Evolutionary conservation across 1,284 basidiomycete genomes (phyloP), one percentile per base, ranked within the genome.

Genomic region (Bjerkandera adusta): DNA sequence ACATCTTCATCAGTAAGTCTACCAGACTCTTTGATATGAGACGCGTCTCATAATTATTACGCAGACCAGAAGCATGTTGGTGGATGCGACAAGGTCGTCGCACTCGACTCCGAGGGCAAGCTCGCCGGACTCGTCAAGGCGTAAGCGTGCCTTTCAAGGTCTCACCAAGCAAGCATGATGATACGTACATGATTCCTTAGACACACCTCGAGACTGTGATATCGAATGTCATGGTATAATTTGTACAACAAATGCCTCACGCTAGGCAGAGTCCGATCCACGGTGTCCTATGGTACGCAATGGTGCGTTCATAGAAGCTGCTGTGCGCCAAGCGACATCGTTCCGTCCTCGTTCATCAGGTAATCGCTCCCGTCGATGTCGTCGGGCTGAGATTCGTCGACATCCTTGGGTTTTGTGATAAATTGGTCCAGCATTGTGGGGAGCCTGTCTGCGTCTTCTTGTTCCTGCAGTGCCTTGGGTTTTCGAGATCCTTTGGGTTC

Each of bases 1-100:
- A 79, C 60, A 71, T 87, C 54, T 88, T 84, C 65, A 70, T 87
- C 55, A 75, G 83, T 85, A 53, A 58, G 83, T 20, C 32, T 25
- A 33, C 36, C 26, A 16, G 11, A 25, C 37, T 45, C 24, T 35
- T 8, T 11, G 34, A 40, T 20, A 39, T 16, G 26, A 15, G 15
- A 27, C 30, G 20, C 34, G 7, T 40, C 24, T 20, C 10, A 10
- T 32, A 4, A 13, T 24, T 46, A 13, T 24, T 10, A 6, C 15
- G 22, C 47, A 83, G 81, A 73, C 50, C 57, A 76, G 57, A 54
- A 77, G 55, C 81, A 85, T 51, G 68, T 85, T 37, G 83, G 83
- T 50, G 64, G 64, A 8, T 64, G 61, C 48, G 62, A 64, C 43
- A 36, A 33, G 10, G 56, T 66, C 5, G 52, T 60, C 15, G 45